Evolutionary conservation across 768 basidiomycete genomes (phyloP), one percentile per base, ranked within the genome.

Genomic region (Cystobasidium ongulense): DNA sequence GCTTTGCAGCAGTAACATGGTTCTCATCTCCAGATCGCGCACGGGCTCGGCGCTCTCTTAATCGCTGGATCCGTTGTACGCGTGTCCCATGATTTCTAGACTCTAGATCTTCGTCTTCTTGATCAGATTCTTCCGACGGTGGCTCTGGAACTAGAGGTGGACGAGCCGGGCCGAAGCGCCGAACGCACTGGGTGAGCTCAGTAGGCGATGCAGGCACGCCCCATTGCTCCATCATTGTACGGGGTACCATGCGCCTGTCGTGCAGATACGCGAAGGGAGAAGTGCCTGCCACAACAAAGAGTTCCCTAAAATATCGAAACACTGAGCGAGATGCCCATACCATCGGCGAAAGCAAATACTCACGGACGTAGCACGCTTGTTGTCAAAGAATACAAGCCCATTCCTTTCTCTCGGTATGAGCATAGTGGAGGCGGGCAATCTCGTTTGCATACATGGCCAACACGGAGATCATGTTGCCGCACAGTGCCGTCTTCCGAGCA

Each of bases 401-500:
- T 27, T 0, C 73, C 66, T 1, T 27, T 18, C 23, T 29, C 35
- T 53, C 53, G 35, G 38, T 68, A 59, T 25, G 25, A 29, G 61
- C 71, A 63, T 13, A 72, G 31, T 11, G 71, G 71, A 8, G 71
- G 71, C 3, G 71, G 71, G 61, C 71, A 62, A 23, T 63, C 41
- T 18, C 41, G 71, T 38, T 29, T 35, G 59, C 59, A 72, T 27
- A 25, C 27, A 29, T 63, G 61, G 27, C 71, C 36, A 10, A 59
- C 59, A 31, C 77, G 68, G 0, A 77, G 57, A 52, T 78, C 77
- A 52, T 77, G 76, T 23, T 78, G 77, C 63, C 78, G 25, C 21
- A 79, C 78, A 0, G 76, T 76, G 0, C 78, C 78, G 50, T 79
- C 78, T 61, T 79, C 78, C 17, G 73, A 71, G 68, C 76, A 77